phyloP scores from a whole-genome alignment of 1,284 basidiomycete species.

The Apiotrichum porosum region DNA sequence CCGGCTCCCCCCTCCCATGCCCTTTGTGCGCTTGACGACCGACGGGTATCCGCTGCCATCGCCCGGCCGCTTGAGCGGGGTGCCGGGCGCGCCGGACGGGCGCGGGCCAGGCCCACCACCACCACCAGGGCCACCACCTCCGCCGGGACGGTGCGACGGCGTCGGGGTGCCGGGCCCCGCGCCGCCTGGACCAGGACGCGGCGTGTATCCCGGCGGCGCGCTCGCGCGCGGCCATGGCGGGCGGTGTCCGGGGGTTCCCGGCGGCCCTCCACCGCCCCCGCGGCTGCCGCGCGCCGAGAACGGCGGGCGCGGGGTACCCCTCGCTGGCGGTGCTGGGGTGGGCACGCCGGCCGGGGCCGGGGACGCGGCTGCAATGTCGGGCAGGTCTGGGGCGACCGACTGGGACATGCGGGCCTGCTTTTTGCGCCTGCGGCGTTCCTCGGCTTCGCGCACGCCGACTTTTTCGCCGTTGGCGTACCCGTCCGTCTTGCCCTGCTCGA shows the following conservation, averaged over 20 bases:
- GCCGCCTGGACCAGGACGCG: not conserved
- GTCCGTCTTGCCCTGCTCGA: conserved; percentile 34
- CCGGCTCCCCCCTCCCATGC: conserved; percentile 5
- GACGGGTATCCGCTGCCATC: not conserved
- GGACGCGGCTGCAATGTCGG: conserved; percentile 5
- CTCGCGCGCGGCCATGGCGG: conserved; percentile 14
- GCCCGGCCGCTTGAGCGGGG: conserved; percentile 7
- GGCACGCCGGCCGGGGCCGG: not conserved
- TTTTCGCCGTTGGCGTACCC: conserved; percentile 37
- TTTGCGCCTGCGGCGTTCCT: conserved; percentile 14
- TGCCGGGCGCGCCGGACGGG: not conserved
- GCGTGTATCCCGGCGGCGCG: conserved; percentile 9
- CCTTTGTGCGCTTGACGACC: conserved; percentile 9
- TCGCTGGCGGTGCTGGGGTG: not conserved
- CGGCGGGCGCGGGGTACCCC: conserved; percentile 1
- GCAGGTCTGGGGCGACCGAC: conserved; percentile 16
- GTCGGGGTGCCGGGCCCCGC: conserved; percentile 10
- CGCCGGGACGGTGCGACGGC: not conserved
- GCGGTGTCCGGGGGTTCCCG: conserved; percentile 1
- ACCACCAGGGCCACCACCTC: not conserved
- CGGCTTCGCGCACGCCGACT: conserved; percentile 23
- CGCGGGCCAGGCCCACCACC: not conserved
- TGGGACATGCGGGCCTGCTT: conserved; percentile 13
- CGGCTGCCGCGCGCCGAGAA: not conserved
- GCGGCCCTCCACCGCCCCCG: not conserved